These are phyloP conservation scores for Poronia punctata DNA, from an alignment of 495 filamentous ascomycete species.

Conservation along the genomic window DNA sequence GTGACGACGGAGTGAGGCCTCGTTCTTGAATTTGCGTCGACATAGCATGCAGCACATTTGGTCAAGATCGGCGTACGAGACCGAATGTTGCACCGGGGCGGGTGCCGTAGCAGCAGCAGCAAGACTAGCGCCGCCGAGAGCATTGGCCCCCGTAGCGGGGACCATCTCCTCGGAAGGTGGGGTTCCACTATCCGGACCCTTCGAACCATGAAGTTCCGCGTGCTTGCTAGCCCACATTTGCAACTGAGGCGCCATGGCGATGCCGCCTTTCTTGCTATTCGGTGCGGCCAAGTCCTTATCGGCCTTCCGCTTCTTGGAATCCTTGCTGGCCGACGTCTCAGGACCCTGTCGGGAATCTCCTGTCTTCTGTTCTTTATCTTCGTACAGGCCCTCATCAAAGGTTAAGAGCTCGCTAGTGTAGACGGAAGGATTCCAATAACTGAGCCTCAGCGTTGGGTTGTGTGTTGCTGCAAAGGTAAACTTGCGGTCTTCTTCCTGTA, in stretches of 20 bases:
- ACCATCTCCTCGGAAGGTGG: slow-evolving; percentile 11
- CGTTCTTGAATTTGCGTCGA: slow-evolving; percentile 62
- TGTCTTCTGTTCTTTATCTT: slow-evolving; percentile 32
- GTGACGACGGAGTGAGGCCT: slow-evolving; percentile 64
- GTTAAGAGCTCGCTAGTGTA: slow-evolving; percentile 64
- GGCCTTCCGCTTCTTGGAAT: slow-evolving; percentile 66
- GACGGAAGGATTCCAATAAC: slow-evolving; percentile 79
- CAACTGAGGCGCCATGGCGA: slow-evolving; percentile 57
- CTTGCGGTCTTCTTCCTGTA: slow-evolving; percentile 41
- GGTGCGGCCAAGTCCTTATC: slow-evolving; percentile 38
- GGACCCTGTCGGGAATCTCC: slow-evolving; percentile 28
- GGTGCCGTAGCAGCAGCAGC: slow-evolving; percentile 10
- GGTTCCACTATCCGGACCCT: slow-evolving; percentile 13
- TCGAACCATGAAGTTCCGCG: slow-evolving; percentile 67
- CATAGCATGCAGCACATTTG: slow-evolving; percentile 74
- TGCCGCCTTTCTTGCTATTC: slow-evolving; percentile 48
- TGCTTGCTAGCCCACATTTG: slow-evolving; percentile 87
- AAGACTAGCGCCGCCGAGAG: slow-evolving; percentile 6
- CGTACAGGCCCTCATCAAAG: slow-evolving; percentile 32
- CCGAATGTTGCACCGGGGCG: slow-evolving; percentile 9
- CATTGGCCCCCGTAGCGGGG: slow-evolving; percentile 17
- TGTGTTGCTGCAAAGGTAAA: slow-evolving; percentile 69
- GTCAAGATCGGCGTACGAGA: slow-evolving; percentile 63
- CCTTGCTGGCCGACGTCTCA: slow-evolving; percentile 37
- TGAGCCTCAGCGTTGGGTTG: slow-evolving; percentile 61